A percentile compares a stretch with the other conserved stretches of the same genome.
phyloP scores from a whole-genome alignment of 2,329 filamentous ascomycete species.

The Fusarium sterilihyphosum region DNA sequence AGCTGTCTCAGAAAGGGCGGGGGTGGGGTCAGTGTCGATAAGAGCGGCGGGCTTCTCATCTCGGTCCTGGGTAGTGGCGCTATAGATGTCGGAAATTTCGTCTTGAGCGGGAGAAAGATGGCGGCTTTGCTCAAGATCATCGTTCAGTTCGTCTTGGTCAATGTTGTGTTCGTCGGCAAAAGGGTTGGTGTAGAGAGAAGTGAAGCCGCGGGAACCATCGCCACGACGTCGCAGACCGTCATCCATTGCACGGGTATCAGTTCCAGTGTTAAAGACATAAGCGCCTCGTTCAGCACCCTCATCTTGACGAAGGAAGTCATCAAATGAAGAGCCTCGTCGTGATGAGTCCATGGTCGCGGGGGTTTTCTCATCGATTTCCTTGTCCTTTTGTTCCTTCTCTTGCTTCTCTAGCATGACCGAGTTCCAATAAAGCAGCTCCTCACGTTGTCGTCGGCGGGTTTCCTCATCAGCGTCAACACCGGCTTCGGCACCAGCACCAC shows the following conservation, averaged over 20 bases:
- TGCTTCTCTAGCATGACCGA: slow-evolving; percentile 61
- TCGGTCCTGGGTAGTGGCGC: slow-evolving; percentile 60
- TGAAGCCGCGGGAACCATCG: slow-evolving; percentile 58
- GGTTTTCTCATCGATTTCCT: slow-evolving; percentile 19
- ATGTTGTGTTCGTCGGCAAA: slow-evolving; percentile 68
- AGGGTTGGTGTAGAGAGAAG: slow-evolving; percentile 64
- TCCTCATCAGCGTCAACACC: slow-evolving; percentile 72
- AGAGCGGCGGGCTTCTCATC: slow-evolving; percentile 43
- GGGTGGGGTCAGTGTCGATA: slow-evolving; percentile 46
- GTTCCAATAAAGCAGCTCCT: slow-evolving; percentile 75
- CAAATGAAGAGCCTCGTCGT: slow-evolving; percentile 59
- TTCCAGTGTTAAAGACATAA: slow-evolving; percentile 67
- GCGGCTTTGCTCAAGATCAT: slow-evolving; percentile 51
- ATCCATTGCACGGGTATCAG: slow-evolving; percentile 53
- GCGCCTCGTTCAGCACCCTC: slow-evolving; percentile 62
- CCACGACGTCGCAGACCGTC: slow-evolving; percentile 61
- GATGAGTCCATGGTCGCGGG: not conserved
- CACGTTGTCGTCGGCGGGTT: slow-evolving; percentile 67
- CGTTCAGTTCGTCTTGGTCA: slow-evolving; percentile 56
- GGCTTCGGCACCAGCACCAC: slow-evolving; percentile 52
- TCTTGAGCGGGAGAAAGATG: slow-evolving; percentile 58
- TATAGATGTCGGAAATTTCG: slow-evolving; percentile 67
- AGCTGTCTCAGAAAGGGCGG: slow-evolving; percentile 27
- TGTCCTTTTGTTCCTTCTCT: slow-evolving; percentile 45
- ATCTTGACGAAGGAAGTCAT: slow-evolving; percentile 67